A percentile compares a stretch with the other conserved stretches of the same genome.
phyloP scores from a whole-genome alignment of 768 basidiomycete species.

The Phallus indusiatus region DNA sequence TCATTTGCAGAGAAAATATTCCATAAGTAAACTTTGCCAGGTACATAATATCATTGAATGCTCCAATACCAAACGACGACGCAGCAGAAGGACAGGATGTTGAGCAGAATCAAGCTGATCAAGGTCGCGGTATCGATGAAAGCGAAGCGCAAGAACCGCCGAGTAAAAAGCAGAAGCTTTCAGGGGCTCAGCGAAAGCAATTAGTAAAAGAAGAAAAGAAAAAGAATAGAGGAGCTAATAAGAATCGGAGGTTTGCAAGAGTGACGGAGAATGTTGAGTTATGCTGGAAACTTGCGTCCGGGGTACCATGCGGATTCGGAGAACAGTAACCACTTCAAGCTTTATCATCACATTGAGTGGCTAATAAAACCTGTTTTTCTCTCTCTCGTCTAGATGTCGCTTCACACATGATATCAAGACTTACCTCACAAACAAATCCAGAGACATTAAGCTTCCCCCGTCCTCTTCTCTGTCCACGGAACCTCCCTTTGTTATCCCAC shows the following conservation, averaged over 20 bases:
- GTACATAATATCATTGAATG: slow-evolving; percentile 19
- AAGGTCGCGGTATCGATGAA: not conserved
- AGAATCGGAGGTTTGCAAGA: slow-evolving; percentile 69
- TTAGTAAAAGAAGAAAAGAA: slow-evolving; percentile 60
- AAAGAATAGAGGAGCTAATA: slow-evolving; percentile 72
- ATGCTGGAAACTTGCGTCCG: slow-evolving; percentile 73
- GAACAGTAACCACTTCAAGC: slow-evolving; percentile 34
- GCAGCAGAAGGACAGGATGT: slow-evolving; percentile 44
- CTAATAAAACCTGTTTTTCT: no score
- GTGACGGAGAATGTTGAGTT: slow-evolving; percentile 72
- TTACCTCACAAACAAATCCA: slow-evolving; percentile 70
- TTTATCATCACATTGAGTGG: not conserved
- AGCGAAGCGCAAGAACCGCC: slow-evolving; percentile 15
- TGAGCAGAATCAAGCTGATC: slow-evolving; percentile 6
- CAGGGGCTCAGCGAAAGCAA: slow-evolving; percentile 31
- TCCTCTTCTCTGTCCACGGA: slow-evolving; percentile 31
- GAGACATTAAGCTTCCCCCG: slow-evolving; percentile 57
- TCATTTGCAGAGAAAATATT: not conserved
- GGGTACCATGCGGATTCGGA: slow-evolving; percentile 61
- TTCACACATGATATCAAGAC: slow-evolving; percentile 67
- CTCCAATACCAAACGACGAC: slow-evolving; percentile 39
- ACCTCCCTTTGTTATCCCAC: slow-evolving; percentile 41
- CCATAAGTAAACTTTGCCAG: not conserved
- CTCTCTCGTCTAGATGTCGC: slow-evolving; percentile 44
- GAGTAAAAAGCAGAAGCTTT: slow-evolving; percentile 19